Evolutionary conservation across 352 stramenopile genomes (phyloP), one percentile per base, ranked within the genome.

Genomic region (Phytophthora niederhauseri): DNA sequence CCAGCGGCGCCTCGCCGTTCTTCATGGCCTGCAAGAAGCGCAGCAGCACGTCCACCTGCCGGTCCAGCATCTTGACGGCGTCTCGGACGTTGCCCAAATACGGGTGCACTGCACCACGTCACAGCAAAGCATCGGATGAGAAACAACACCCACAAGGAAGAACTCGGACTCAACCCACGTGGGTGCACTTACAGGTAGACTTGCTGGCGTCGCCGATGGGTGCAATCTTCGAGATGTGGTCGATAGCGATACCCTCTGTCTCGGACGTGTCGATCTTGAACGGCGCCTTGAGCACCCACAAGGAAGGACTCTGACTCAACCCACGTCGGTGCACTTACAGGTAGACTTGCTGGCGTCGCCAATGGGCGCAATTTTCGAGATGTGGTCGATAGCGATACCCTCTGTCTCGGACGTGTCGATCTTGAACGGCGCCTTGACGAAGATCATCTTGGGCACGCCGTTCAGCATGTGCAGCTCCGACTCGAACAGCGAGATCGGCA

Each of bases 211-310:
- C 85, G 24, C 82, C 85, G 52, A 90, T 79, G 1, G 85, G 85
- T 15, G 85, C 82, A 49, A 94, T 90, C 74, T 97, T 96, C 38
- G 90, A 96, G 48, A 97, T 95, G 70, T 96, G 85, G 49, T 97
- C 91, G 12, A 97, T 86, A 6, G 84, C 78, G 61, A 97, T 96
- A 26, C 87, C 82, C 66, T 97, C 90, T 22, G 87, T 90, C 71
- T 97, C 89, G 2, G 85, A 91, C 49, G 91, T 96, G 51, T 96
- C 84, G 54, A 97, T 85, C 61, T 95, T 94, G 65, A 95, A 97
- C 31, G 87, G 81, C 8, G 89, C 77, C 70, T 94, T 89, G 26
- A 96, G n/a, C n/a, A n/a, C n/a, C n/a, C n/a, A n/a, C n/a, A n/a
- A n/a, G n/a, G n/a, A n/a, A n/a, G n/a, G n/a, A n/a, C n/a, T n/a